These are phyloP conservation scores for Elsinoe fawcettii DNA, from an alignment of 2,329 filamentous ascomycete genomes.

Conservation along the genomic window DNA sequence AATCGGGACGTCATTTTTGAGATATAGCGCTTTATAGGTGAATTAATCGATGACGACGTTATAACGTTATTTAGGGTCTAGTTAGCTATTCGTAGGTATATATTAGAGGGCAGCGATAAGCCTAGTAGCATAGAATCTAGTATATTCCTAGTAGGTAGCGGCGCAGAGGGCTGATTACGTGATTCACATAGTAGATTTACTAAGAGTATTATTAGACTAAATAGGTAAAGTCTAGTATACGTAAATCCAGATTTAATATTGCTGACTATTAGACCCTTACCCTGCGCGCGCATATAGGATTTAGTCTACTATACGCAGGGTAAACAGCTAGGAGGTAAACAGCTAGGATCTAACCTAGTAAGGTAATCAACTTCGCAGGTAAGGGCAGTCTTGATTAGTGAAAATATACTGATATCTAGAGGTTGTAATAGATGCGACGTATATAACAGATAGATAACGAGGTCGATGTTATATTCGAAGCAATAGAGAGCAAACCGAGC, in stretches of 20 bases:
- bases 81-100: neutral
- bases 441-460: neutral
- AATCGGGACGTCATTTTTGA: neutral
- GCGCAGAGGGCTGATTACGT: neutral
- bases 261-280: neutral
- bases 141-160: neutral
- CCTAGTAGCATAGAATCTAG: neutral
- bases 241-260: neutral
- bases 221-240: neutral
- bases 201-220: neutral
- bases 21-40: neutral
- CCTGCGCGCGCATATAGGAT: neutral
- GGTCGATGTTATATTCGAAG: neutral
- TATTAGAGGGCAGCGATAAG: neutral
- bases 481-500: constrained; percentile 1
- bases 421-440: constrained; percentile 4
- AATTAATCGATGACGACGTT: neutral
- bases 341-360: neutral
- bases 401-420: neutral
- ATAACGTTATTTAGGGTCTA: neutral
- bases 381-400: neutral
- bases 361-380: neutral
- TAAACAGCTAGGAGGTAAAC: neutral
- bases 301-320: neutral
- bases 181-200: neutral